Percentiles rank a stretch among this genome's conserved stretches.
Evolutionary conservation across 805 yeast genomes (phyloP).

Genomic region (Myxozyma udenii): DNA sequence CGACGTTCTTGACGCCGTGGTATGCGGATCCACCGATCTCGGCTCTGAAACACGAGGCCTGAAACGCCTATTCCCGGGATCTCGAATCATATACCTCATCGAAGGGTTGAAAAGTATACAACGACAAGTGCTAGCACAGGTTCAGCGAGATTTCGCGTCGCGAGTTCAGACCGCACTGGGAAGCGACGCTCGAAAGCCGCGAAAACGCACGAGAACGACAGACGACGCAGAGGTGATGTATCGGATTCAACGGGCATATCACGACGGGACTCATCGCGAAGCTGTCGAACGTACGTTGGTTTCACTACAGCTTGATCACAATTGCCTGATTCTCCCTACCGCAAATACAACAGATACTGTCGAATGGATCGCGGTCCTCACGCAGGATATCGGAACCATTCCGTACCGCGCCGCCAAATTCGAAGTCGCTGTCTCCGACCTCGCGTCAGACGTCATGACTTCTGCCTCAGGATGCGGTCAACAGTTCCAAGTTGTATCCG

Average conservation of each 20-base stretch:
- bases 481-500: slow-evolving; percentile 23
- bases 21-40: slow-evolving; percentile 9
- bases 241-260: slow-evolving; percentile 1
- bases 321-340: slow-evolving; percentile 20
- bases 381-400: slow-evolving; percentile 26
- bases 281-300: slow-evolving; percentile 19
- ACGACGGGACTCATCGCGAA: slow-evolving; percentile 4
- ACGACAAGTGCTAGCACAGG: slow-evolving; percentile 5
- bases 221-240: slow-evolving; percentile 1
- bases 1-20: slow-evolving; percentile 19
- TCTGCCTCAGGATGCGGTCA: slow-evolving; percentile 22
- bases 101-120: slow-evolving; percentile 20
- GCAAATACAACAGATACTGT: slow-evolving; percentile 20
- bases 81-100: slow-evolving; percentile 18
- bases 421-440: slow-evolving; percentile 3
- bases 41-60: background rate
- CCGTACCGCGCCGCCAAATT: slow-evolving; percentile 21
- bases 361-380: slow-evolving; percentile 26
- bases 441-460: background rate
- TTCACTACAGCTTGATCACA: slow-evolving; percentile 16
- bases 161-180: slow-evolving; percentile 21
- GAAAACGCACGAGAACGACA: background rate
- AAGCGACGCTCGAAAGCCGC: background rate
- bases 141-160: slow-evolving; percentile 16
- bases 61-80: slow-evolving; percentile 6